Conservation (phyloP, 2,329 filamentous ascomycete genomes). For the Fusarium cicatricum region DNA sequence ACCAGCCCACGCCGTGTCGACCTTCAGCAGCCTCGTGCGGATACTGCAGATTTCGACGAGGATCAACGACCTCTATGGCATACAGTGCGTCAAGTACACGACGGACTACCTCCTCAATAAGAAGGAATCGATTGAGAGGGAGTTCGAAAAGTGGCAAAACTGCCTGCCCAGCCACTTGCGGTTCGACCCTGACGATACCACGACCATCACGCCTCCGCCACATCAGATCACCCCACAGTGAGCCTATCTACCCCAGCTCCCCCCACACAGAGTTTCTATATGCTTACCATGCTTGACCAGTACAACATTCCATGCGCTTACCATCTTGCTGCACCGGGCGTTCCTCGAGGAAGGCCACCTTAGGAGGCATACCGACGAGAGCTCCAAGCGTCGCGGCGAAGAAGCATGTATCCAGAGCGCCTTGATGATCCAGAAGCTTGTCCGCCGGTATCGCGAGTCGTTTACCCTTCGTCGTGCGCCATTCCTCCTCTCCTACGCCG, state of each 20-base stretch:
- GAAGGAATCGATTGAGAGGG: conserved; percentile 39
- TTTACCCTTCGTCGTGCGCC: conserved; percentile 52
- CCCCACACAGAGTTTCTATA: background rate
- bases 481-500: conserved; percentile 53
- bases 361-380: conserved; percentile 39
- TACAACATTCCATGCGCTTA: conserved; percentile 51
- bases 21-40: conserved; percentile 41
- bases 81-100: conserved; percentile 41
- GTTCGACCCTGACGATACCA: conserved; percentile 40
- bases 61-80: conserved; percentile 41
- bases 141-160: conserved; percentile 41
- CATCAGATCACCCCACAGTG: conserved; percentile 45
- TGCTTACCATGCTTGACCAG: conserved; percentile 23
- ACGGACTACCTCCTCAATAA: conserved; percentile 39
- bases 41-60: conserved; percentile 43
- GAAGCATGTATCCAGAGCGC: conserved; percentile 45
- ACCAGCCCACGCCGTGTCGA: conserved; percentile 42
- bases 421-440: conserved; percentile 48
- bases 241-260: conserved; percentile 12
- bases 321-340: conserved; percentile 55
- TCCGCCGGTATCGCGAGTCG: conserved; percentile 47
- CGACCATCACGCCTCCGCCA: conserved; percentile 39
- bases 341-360: conserved; percentile 50
- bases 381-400: conserved; percentile 39
- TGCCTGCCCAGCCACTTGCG: conserved; percentile 38